These are phyloP conservation scores for Aspergillus sergii DNA, from an alignment of 2,329 filamentous ascomycete genomes.

Conservation along the genomic window DNA sequence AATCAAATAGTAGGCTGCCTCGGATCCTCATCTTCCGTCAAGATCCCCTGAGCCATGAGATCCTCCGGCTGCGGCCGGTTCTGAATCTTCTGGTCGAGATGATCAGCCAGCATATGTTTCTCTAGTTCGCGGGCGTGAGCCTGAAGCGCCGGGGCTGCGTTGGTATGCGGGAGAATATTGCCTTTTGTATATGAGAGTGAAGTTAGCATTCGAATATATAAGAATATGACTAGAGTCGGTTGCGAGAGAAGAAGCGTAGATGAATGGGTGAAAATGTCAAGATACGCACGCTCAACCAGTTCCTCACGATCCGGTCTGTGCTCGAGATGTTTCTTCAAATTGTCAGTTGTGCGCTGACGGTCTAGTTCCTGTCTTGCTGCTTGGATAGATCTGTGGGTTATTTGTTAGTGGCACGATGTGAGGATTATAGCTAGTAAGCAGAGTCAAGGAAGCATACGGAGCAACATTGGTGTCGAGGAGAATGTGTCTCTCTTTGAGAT, in stretches of 20 bases:
- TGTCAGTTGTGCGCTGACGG: conserved; percentile 64
- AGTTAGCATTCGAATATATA: neutral
- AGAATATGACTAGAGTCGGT: neutral
- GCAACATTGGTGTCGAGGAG: conserved; percentile 68
- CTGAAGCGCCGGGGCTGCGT: conserved; percentile 75
- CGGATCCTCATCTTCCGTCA: conserved; percentile 64
- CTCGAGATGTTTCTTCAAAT: conserved; percentile 65
- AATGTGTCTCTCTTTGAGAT: conserved; percentile 70
- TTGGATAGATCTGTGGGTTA: conserved; percentile 58
- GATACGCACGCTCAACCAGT: conserved; percentile 72
- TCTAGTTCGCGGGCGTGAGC: conserved; percentile 83
- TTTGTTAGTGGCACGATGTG: neutral
- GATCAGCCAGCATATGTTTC: conserved; percentile 84
- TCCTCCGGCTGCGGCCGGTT: conserved; percentile 75
- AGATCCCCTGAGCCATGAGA: conserved; percentile 76
- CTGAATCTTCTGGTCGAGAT: conserved; percentile 82
- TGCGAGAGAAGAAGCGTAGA: neutral
- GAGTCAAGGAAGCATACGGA: conserved; percentile 51
- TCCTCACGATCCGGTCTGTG: conserved; percentile 70
- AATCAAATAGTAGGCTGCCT: conserved; percentile 22
- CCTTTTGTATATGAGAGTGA: neutral
- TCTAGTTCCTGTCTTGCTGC: conserved; percentile 64
- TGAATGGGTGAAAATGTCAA: neutral
- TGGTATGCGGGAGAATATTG: conserved; percentile 67
- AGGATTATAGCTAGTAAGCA: neutral